These are phyloP conservation scores for Pichia kudriavzevii DNA, from an alignment of 1,139 yeast genomes.

Conservation along the genomic window DNA sequence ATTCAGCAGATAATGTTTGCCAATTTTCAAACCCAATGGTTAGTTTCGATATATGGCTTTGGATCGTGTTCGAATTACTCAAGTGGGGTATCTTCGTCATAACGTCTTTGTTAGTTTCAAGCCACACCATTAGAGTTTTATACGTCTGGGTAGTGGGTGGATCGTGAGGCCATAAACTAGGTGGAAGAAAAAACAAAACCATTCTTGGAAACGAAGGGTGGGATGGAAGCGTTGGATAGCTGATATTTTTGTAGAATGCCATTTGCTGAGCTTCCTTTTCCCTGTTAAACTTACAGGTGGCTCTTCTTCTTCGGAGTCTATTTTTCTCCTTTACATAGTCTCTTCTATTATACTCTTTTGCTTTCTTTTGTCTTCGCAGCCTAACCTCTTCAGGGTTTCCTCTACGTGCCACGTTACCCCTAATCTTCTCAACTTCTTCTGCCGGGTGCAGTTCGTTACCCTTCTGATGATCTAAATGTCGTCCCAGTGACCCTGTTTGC, in stretches of 20 bases:
- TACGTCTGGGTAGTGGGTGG: conserved; percentile 40
- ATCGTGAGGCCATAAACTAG: conserved; percentile 41
- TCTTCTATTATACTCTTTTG: conserved; percentile 37
- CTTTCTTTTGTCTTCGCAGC: conserved; percentile 33
- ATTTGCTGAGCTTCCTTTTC: conserved; percentile 30
- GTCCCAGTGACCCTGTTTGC: conserved; percentile 46
- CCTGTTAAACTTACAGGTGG: conserved; percentile 30
- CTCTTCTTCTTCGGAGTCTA: conserved; percentile 31
- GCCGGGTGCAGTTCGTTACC: conserved; percentile 40
- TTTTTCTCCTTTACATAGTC: conserved; percentile 39
- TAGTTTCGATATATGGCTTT: conserved; percentile 26
- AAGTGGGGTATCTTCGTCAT: conserved; percentile 14
- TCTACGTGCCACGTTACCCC: conserved; percentile 41
- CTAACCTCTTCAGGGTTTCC: conserved; percentile 38
- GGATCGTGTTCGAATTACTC: conserved; percentile 6
- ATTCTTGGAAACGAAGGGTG: conserved; percentile 41
- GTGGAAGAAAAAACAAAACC: conserved; percentile 38
- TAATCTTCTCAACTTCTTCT: conserved; percentile 34
- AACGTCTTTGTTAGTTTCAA: conserved; percentile 16
- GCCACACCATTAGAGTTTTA: conserved; percentile 18
- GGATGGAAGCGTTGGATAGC: conserved; percentile 33
- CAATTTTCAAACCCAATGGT: conserved; percentile 38
- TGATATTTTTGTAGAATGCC: conserved; percentile 31
- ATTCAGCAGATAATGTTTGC: conserved; percentile 30
- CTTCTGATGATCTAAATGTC: conserved; percentile 42